Percentiles rank a stretch among this genome's conserved stretches.
These are phyloP conservation scores for Anisogramma anomala DNA, from an alignment of 2,329 filamentous ascomycete genomes.

Conservation along the genomic window DNA sequence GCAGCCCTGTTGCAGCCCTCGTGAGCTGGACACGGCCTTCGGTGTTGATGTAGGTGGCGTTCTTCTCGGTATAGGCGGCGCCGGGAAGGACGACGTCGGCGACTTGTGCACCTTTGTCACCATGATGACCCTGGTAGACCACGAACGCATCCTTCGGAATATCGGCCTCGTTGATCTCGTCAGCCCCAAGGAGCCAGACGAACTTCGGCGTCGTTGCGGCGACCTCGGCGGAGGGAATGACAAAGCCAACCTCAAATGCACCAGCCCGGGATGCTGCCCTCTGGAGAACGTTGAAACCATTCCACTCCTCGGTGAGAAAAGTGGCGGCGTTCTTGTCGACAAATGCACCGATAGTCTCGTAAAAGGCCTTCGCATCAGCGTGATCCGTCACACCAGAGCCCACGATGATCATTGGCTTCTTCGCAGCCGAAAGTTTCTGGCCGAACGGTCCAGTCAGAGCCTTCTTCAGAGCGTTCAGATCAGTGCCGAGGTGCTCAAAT, in stretches of 20 bases:
- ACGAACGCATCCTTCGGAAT: slow-evolving; percentile 95
- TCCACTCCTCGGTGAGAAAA: slow-evolving; percentile 86
- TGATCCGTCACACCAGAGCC: slow-evolving; percentile 90
- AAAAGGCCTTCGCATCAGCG: slow-evolving; percentile 80
- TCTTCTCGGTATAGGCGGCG: slow-evolving; percentile 94
- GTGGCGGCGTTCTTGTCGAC: slow-evolving; percentile 85
- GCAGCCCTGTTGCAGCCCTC: slow-evolving; percentile 75
- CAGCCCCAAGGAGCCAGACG: slow-evolving; percentile 89
- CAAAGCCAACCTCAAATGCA: slow-evolving; percentile 93
- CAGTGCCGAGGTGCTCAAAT: slow-evolving; percentile 77
- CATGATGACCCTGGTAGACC: slow-evolving; percentile 96
- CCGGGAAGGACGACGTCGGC: slow-evolving; percentile 90
- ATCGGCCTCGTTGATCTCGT: slow-evolving; percentile 74
- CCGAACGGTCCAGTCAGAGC: slow-evolving; percentile 79
- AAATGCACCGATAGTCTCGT: slow-evolving; percentile 79
- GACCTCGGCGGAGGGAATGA: slow-evolving; percentile 68
- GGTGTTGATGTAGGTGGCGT: slow-evolving; percentile 92
- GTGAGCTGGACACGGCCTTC: slow-evolving; percentile 94
- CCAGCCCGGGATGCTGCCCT: slow-evolving; percentile 83
- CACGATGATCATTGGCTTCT: slow-evolving; percentile 93
- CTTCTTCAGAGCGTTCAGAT: slow-evolving; percentile 70
- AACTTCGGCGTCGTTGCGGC: slow-evolving; percentile 85
- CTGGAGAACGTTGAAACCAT: slow-evolving; percentile 95
- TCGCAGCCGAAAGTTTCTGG: slow-evolving; percentile 77
- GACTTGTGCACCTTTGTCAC: slow-evolving; percentile 82